Evolutionary conservation across 2,329 filamentous ascomycete genomes (phyloP).

Genomic region (Lasiodiplodia sp.): DNA sequence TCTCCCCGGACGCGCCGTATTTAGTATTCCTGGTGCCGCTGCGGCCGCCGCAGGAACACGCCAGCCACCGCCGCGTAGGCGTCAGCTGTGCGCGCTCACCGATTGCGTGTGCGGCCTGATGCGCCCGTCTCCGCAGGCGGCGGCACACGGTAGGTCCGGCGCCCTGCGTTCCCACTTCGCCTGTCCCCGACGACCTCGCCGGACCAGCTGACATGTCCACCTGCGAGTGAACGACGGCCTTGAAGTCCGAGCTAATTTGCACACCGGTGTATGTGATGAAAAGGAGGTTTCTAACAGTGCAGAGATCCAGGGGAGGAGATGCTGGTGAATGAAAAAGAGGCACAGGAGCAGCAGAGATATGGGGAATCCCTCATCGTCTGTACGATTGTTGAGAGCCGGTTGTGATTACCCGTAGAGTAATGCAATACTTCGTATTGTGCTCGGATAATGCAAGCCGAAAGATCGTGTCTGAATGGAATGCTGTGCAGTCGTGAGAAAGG

Average conservation of each 20-base stretch:
- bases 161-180: constrained; percentile 2
- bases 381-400: too few species aligned
- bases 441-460: too few species aligned
- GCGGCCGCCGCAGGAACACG: neutral
- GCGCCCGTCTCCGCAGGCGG: constrained; percentile 1
- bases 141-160: neutral
- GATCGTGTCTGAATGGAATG: too few species aligned
- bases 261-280: neutral
- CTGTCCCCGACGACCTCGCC: neutral
- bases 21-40: neutral
- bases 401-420: too few species aligned
- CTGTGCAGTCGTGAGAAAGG: too few species aligned
- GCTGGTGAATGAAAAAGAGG: neutral
- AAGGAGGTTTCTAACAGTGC: too few species aligned
- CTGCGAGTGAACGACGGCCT: too few species aligned
- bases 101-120: constrained; percentile 16
- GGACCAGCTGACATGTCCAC: constrained; percentile 12
- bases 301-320: too few species aligned
- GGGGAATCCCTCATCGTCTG: too few species aligned
- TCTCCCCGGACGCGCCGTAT: neutral
- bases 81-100: constrained; percentile 8
- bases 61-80: constrained; percentile 26
- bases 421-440: too few species aligned
- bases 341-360: neutral
- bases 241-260: neutral